A percentile compares a stretch with the other conserved stretches of the same genome.
Conservation (phyloP, 768 basidiomycete genomes). For the Crucibulum laeve region DNA sequence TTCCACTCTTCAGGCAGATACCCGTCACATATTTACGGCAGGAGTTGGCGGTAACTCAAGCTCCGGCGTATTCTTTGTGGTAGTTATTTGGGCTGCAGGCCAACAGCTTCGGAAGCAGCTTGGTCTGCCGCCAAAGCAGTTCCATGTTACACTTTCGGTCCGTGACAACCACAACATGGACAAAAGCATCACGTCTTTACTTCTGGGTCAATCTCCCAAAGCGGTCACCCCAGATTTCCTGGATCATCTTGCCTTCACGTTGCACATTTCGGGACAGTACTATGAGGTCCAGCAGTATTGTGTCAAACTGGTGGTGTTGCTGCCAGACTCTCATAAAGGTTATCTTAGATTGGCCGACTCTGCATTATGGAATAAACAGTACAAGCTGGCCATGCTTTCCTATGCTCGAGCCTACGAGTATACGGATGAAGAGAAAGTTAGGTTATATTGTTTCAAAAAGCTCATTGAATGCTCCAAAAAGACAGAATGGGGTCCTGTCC, state of each 20-base stretch:
- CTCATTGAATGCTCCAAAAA: constrained; percentile 36
- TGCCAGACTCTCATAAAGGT: constrained; percentile 35
- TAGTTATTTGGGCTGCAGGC: constrained; percentile 52
- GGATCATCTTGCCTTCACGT: constrained; percentile 44
- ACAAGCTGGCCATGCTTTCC: constrained; percentile 53
- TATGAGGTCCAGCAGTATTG: constrained; percentile 27
- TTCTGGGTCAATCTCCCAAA: constrained; percentile 25
- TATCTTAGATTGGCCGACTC: constrained; percentile 49
- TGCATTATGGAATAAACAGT: constrained; percentile 22
- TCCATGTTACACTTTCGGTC: constrained; percentile 46
- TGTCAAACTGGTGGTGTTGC: constrained; percentile 21
- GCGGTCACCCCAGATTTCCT: constrained; percentile 28
- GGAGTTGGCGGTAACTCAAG: constrained; percentile 34
- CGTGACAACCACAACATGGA: constrained; percentile 38
- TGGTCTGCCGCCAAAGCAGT: constrained; percentile 48
- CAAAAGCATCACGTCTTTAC: constrained; percentile 42
- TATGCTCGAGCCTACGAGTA: constrained; percentile 44
- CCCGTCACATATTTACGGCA: constrained; percentile 25
- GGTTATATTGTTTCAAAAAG: constrained; percentile 40
- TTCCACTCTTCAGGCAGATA: constrained; percentile 17
- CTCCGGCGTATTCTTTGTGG: constrained; percentile 37
- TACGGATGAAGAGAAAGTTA: constrained; percentile 28
- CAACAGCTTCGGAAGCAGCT: constrained; percentile 44
- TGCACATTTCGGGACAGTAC: constrained; percentile 32
- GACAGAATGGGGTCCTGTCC: constrained; percentile 50